Base-by-base conservation (phyloP, 352 stramenopile species). In the Pythium myriotylum region DNA sequence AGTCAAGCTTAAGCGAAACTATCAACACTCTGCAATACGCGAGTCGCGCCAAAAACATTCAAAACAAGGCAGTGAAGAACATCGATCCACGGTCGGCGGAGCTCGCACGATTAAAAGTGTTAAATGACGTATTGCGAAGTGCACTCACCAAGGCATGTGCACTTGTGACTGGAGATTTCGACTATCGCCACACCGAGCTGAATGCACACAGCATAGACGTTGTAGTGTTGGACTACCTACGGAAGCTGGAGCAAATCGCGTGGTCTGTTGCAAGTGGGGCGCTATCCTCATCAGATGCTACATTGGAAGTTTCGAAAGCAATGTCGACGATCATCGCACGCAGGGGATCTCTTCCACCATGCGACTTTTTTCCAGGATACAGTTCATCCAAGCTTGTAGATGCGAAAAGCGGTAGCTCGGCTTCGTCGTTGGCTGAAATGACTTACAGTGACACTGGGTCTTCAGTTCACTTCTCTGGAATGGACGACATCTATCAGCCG, bases 21-120 rank as follows among this genome's bases (percentile, higher is more conserved):
- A 65, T 94, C 20, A 96, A 88, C 55, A 96, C 87, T 2, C 73
- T 96, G 8, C 86, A 93, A 39, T 96, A 96, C 35, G 87, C 87
- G 19, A 96, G 92, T 50, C 79, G 87, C 1, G 87, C 87, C 7
- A 92, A 90, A 47, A 94, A 94, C 48, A 96, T 96, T 53, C 87
- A 94, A 35, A 96, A 96, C 58, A 96, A 96, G 59, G 87, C 87
- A 4, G 75, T 96, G 23, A 96, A 96, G 51, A 96, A 96, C 41
- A 81, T 96, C 29, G 86, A 96, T 68, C 81, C 72, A n/a, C 72
- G 80, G 13, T 91, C 86, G 13, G 83, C 79, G 0, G 84, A 96
- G 52, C 50, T 96, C 0, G 59, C 84, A 19, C 75, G 68, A n/a
- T 55, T 92, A 29, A 87, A 88, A 49, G 78, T 84, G 0, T 78